Evolutionary conservation across 345 rosid species (phyloP).

Genomic region (Clausena lansium): DNA sequence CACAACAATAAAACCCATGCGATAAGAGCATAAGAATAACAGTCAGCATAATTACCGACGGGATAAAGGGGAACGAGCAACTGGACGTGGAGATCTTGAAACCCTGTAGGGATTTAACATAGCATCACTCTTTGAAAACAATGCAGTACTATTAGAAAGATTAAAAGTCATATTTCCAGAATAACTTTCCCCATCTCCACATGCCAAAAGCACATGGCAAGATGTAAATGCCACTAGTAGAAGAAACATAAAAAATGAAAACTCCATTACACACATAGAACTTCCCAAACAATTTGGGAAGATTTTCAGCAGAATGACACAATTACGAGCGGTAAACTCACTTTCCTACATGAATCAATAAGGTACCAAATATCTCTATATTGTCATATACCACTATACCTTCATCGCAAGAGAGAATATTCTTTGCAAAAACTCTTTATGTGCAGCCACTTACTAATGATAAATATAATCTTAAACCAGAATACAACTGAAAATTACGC

Average conservation of each 20-base stretch:
- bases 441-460: background rate
- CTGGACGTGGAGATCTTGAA: constrained; percentile 37
- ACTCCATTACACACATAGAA: background rate
- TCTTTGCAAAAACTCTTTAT: background rate
- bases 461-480: background rate
- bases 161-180: background rate
- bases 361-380: background rate
- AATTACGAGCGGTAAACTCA: background rate
- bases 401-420: background rate
- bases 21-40: constrained; percentile 3
- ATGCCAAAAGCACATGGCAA: background rate
- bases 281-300: background rate
- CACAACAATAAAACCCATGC: background rate
- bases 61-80: constrained; percentile 32
- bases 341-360: background rate
- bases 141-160: background rate
- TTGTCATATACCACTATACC: background rate
- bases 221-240: background rate
- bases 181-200: background rate
- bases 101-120: constrained; percentile 27
- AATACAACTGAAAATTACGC: background rate
- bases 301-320: background rate
- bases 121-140: background rate
- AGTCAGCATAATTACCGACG: constrained; percentile 26
- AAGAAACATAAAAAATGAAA: background rate